phyloP scores from a whole-genome alignment of 129 eudicot species.

The Chrysanthemum seticuspe region DNA sequence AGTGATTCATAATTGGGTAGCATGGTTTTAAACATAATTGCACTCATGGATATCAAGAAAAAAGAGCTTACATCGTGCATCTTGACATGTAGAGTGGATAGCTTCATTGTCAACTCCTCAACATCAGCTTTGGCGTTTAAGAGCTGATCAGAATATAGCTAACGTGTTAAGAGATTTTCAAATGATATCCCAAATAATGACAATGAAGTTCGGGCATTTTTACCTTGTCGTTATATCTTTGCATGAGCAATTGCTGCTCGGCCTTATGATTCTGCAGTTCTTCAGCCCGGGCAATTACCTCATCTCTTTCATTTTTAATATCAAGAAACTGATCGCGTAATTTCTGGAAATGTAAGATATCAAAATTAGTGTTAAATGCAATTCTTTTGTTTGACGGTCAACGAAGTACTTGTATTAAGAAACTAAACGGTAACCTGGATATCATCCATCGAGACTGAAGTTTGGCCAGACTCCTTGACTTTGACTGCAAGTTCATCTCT shows the following conservation, averaged over 20 bases:
- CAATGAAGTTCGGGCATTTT: conserved; percentile 4
- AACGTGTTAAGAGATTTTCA: not conserved
- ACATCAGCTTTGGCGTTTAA: conserved; percentile 40
- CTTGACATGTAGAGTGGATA: conserved; percentile 47
- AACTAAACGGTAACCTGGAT: conserved; percentile 37
- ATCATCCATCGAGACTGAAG: conserved; percentile 32
- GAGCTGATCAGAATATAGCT: conserved; percentile 31
- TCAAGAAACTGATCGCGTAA: conserved; percentile 27
- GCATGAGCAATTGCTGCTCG: conserved; percentile 23
- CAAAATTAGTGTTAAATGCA: conserved; percentile 5
- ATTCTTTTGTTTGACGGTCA: not conserved
- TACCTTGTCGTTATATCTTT: conserved; percentile 32
- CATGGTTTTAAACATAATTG: not conserved
- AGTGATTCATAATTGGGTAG: not conserved
- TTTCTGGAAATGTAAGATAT: conserved; percentile 17
- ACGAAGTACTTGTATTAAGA: not conserved
- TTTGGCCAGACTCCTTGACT: conserved; percentile 33
- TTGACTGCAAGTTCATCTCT: conserved; percentile 37
- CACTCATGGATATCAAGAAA: not conserved
- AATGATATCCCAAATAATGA: conserved; percentile 1
- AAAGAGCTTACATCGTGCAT: conserved; percentile 50
- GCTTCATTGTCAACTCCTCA: conserved; percentile 43
- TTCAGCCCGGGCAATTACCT: conserved; percentile 17
- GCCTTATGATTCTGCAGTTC: conserved; percentile 26
- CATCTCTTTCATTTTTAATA: conserved; percentile 32